A percentile compares a stretch with the other conserved stretches of the same genome.
Conservation (phyloP, 179 eudicot species). For the Nepenthes alata region DNA sequence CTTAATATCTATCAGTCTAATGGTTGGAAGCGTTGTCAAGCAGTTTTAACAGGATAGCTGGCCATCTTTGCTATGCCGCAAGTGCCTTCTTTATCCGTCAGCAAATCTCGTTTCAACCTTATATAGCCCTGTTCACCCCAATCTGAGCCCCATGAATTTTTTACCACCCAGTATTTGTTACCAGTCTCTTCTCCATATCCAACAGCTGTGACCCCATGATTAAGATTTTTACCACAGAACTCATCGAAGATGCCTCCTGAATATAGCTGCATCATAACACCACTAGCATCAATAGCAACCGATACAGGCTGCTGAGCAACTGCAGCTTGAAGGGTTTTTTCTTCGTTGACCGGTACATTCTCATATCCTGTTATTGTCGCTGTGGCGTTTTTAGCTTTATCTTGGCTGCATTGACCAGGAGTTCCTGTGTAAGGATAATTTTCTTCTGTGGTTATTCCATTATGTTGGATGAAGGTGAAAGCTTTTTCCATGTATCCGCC, state of each 20-base stretch:
- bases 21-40: background rate
- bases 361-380: conserved; percentile 25
- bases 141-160: conserved; percentile 42
- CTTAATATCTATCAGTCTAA: too few species aligned
- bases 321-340: conserved; percentile 25
- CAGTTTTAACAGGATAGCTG: conserved; percentile 32
- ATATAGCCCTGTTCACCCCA: conserved; percentile 53
- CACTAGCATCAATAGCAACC: conserved; percentile 45
- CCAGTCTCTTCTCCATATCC: conserved; percentile 42
- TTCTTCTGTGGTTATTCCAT: conserved; percentile 32
- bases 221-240: conserved; percentile 25
- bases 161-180: conserved; percentile 37
- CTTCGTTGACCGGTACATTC: conserved; percentile 15
- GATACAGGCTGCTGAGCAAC: conserved; percentile 48
- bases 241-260: conserved; percentile 31
- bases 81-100: conserved; percentile 16
- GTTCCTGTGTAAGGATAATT: conserved; percentile 36
- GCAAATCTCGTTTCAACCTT: conserved; percentile 21
- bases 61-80: conserved; percentile 47
- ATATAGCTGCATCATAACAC: conserved; percentile 34
- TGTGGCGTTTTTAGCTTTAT: conserved; percentile 9
- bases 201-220: conserved; percentile 43
- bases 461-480: conserved; percentile 25
- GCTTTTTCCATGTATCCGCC: conserved; percentile 52
- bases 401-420: conserved; percentile 21